phyloP scores from a whole-genome alignment of 2,329 filamentous ascomycete species.

The Cladosporium sp. region DNA sequence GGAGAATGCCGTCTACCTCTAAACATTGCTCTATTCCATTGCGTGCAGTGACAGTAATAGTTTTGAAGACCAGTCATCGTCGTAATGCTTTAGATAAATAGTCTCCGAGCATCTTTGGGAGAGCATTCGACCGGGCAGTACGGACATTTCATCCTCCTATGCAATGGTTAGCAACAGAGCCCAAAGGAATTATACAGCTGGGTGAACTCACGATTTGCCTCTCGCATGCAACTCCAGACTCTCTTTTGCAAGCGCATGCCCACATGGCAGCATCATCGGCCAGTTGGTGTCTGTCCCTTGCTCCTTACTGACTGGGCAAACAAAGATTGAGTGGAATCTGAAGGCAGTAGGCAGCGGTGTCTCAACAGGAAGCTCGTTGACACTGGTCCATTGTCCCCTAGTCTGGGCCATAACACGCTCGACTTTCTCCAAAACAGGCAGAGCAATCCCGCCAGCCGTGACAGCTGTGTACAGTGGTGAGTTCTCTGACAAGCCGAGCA shows the following conservation, averaged over 20 bases:
- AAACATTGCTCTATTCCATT: neutral
- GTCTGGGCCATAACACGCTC: slow-evolving; percentile 84
- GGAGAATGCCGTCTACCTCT: neutral
- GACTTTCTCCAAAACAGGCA: slow-evolving; percentile 86
- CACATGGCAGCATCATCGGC: slow-evolving; percentile 94
- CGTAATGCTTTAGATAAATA: slow-evolving; percentile 42
- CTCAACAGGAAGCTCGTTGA: slow-evolving; percentile 79
- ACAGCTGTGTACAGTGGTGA: slow-evolving; percentile 91
- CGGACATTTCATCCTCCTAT: slow-evolving; percentile 80
- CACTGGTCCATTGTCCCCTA: slow-evolving; percentile 91
- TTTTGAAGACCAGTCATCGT: neutral
- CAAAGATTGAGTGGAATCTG: slow-evolving; percentile 92
- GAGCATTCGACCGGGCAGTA: slow-evolving; percentile 89
- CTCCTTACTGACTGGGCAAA: slow-evolving; percentile 95
- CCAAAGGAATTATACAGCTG: neutral
- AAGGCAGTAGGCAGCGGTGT: slow-evolving; percentile 65
- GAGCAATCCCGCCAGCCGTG: slow-evolving; percentile 86
- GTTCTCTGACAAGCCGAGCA: slow-evolving; percentile 85
- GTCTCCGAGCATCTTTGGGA: slow-evolving; percentile 71
- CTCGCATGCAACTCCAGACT: slow-evolving; percentile 78
- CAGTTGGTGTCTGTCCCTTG: slow-evolving; percentile 92
- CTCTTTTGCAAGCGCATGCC: slow-evolving; percentile 88
- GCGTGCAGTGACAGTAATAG: neutral
- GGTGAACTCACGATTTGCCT: slow-evolving; percentile 46
- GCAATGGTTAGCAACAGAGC: neutral